Evolutionary conservation across 352 stramenopile species (phyloP).

Genomic region (Pythium guiyangense): DNA sequence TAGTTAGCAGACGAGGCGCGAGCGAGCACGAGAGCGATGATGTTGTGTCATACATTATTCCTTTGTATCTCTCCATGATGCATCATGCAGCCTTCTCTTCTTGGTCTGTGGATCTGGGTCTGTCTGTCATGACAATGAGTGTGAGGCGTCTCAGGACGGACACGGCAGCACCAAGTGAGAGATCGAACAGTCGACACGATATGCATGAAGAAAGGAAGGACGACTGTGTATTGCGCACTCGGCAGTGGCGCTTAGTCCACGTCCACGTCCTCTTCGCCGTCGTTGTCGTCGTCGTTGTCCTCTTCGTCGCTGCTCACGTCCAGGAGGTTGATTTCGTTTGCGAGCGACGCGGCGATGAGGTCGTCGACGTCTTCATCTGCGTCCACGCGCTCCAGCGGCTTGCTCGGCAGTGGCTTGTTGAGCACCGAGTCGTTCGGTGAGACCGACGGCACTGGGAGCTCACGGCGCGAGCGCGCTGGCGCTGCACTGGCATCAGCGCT

Average conservation of each 20-base stretch:
- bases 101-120: too few relatives aligned
- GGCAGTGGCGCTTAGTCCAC: constrained; percentile 32
- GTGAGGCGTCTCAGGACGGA: not conserved
- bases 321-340: constrained; percentile 62
- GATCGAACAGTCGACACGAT: not conserved
- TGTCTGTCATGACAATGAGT: not conserved
- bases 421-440: constrained; percentile 20
- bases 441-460: constrained; percentile 11
- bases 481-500: not conserved
- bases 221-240: not conserved
- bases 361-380: constrained; percentile 63
- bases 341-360: constrained; percentile 55
- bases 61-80: too few relatives aligned
- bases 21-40: too few relatives aligned
- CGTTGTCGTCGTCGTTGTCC: constrained; percentile 40
- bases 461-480: constrained; percentile 4
- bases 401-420: constrained; percentile 31
- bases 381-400: constrained; percentile 13
- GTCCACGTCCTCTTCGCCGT: constrained; percentile 25
- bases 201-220: not conserved
- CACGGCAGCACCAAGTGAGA: not conserved
- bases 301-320: constrained; percentile 87
- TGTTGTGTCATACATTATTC: too few relatives aligned
- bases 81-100: too few relatives aligned
- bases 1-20: too few relatives aligned